Conservation (phyloP, 495 filamentous ascomycete species). For the Talaromyces ruber region DNA sequence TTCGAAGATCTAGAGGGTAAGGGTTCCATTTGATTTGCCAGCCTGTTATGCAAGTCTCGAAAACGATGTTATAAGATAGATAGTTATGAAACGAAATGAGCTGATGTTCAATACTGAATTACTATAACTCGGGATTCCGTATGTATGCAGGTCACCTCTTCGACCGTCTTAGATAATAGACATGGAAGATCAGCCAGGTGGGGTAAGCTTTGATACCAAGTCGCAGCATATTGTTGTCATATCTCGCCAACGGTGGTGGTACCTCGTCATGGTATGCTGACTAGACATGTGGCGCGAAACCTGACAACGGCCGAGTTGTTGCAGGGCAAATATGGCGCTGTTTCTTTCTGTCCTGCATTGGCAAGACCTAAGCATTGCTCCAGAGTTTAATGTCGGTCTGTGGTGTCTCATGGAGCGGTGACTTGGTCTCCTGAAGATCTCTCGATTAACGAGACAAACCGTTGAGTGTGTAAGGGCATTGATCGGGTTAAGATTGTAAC, state of each 20-base stretch:
- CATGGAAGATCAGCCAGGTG: not conserved
- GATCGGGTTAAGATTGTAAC: too few species aligned
- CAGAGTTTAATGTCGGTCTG: not conserved
- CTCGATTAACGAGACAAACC: too few species aligned
- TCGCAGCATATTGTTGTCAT: not conserved
- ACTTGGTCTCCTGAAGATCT: too few species aligned
- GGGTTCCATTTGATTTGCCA: not conserved
- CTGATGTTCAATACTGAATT: not conserved
- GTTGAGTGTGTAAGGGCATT: too few species aligned
- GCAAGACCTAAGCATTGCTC: not conserved
- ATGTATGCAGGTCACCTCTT: not conserved
- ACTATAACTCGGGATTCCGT: not conserved
- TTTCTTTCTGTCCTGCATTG: not conserved
- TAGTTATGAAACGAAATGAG: not conserved
- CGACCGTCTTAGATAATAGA: not conserved
- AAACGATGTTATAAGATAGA: not conserved
- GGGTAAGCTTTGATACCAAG: not conserved
- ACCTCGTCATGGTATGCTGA: not conserved
- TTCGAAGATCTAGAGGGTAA: conserved; percentile 58
- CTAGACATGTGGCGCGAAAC: not conserved
- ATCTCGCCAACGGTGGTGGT: not conserved
- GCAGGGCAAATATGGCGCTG: too few species aligned
- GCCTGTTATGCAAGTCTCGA: not conserved
- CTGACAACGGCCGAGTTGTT: not conserved
- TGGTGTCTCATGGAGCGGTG: not conserved